Evolutionary conservation across 179 eudicot genomes (phyloP).

Genomic region (Silene noctiflora): DNA sequence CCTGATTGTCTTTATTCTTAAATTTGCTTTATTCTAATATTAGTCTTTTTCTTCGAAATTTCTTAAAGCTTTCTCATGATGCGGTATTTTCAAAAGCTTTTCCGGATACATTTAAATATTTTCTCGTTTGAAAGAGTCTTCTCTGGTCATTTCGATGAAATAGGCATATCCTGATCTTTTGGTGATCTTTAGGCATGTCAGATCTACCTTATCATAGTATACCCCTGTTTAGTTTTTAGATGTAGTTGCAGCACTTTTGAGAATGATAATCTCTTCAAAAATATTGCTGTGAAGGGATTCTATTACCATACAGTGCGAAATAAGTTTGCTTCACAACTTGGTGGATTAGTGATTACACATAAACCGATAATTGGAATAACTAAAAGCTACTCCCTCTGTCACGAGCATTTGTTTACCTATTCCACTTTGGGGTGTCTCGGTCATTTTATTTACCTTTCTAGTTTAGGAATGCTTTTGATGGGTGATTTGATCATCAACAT

Average conservation of each 20-base stretch:
- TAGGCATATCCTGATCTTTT: background rate
- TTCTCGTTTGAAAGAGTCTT: background rate
- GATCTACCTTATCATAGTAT: background rate
- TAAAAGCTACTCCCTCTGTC: background rate
- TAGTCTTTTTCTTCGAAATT: background rate
- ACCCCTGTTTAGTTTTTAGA: background rate
- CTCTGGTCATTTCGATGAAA: background rate
- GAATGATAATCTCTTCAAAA: background rate
- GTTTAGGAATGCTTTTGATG: too few species aligned
- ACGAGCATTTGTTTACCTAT: too few species aligned
- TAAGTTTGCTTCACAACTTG: background rate
- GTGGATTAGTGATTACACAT: background rate
- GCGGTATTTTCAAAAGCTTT: background rate
- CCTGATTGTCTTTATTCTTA: background rate
- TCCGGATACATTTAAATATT: background rate
- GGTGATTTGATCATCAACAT: too few species aligned
- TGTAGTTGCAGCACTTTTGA: background rate
- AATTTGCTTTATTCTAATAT: too few species aligned
- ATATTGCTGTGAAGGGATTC: background rate
- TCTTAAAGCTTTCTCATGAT: background rate
- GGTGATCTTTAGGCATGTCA: conserved; percentile 1
- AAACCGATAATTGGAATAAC: background rate
- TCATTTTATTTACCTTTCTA: too few species aligned
- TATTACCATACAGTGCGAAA: background rate
- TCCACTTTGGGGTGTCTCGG: too few species aligned